Evolutionary conservation across 2,329 filamentous ascomycete genomes (phyloP).

Genomic region (Thelonectria rubi): DNA sequence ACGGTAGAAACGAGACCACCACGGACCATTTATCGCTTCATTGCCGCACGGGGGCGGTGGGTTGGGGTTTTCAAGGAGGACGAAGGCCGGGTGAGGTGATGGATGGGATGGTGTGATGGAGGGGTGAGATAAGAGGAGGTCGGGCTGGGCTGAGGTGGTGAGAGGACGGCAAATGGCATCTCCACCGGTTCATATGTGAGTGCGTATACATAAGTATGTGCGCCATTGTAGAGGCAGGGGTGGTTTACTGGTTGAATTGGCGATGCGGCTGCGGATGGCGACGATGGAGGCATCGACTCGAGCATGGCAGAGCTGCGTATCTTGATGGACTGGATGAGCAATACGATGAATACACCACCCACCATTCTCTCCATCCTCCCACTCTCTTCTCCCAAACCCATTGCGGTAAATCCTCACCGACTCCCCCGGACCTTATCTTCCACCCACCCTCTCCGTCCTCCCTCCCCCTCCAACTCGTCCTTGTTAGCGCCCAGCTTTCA

Average conservation of each 20-base stretch:
- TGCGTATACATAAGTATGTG: constrained; percentile 14
- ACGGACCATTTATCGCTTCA: constrained; percentile 21
- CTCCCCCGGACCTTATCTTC: constrained; percentile 37
- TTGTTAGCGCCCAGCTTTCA: constrained; percentile 9
- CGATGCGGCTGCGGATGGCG: neutral
- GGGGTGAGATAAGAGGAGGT: neutral
- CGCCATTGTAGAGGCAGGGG: constrained; percentile 8
- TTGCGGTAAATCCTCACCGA: too few species aligned
- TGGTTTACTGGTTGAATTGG: constrained; percentile 7
- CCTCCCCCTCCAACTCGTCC: constrained; percentile 2
- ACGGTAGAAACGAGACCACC: neutral
- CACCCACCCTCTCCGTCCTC: constrained; percentile 2
- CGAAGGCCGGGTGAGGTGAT: constrained; percentile 1
- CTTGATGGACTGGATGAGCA: too few species aligned
- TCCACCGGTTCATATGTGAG: constrained; percentile 19
- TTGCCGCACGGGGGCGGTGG: constrained; percentile 9
- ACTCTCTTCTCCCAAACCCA: too few species aligned
- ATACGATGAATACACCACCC: neutral
- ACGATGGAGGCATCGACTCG: too few species aligned
- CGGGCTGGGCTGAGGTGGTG: neutral
- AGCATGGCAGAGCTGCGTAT: too few species aligned
- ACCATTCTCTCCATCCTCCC: neutral
- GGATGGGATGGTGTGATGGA: neutral
- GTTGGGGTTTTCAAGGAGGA: constrained; percentile 23
- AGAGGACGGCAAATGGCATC: neutral